Evolutionary conservation across 345 rosid genomes (phyloP).

Genomic region (Citrus hindsii): DNA sequence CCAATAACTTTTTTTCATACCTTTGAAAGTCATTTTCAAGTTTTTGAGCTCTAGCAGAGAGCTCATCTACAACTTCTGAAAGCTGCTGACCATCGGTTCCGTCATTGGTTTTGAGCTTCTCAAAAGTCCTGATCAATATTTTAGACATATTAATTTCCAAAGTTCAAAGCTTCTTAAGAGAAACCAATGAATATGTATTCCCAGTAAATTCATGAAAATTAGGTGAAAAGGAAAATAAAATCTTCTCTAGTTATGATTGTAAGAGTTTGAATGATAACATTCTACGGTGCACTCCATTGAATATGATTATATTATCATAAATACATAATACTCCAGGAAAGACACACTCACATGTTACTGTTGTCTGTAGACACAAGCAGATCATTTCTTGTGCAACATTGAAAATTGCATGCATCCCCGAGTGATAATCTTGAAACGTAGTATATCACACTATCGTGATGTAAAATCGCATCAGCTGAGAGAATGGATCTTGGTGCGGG

Average conservation of each 20-base stretch:
- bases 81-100: conserved; percentile 17
- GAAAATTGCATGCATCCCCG: conserved; percentile 54
- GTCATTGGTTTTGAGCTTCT: conserved; percentile 25
- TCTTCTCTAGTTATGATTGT: not conserved
- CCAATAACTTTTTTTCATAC: conserved; percentile 25
- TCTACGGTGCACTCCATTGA: not conserved
- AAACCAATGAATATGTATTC: not conserved
- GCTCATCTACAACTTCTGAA: conserved; percentile 35
- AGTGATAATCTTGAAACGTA: conserved; percentile 44
- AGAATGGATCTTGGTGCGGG: conserved; percentile 49
- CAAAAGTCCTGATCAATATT: conserved; percentile 32
- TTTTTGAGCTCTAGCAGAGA: conserved; percentile 45
- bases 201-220: not conserved
- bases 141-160: conserved; percentile 1
- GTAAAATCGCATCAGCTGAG: conserved; percentile 38
- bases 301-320: not conserved
- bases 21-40: conserved; percentile 52
- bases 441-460: conserved; percentile 40
- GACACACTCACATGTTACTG: conserved; percentile 34
- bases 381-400: conserved; percentile 18
- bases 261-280: not conserved
- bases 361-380: conserved; percentile 12
- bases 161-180: not conserved
- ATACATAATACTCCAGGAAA: not conserved
- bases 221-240: not conserved